Evolutionary conservation across 768 basidiomycete species (phyloP).

Genomic region (Boletus sp.): DNA sequence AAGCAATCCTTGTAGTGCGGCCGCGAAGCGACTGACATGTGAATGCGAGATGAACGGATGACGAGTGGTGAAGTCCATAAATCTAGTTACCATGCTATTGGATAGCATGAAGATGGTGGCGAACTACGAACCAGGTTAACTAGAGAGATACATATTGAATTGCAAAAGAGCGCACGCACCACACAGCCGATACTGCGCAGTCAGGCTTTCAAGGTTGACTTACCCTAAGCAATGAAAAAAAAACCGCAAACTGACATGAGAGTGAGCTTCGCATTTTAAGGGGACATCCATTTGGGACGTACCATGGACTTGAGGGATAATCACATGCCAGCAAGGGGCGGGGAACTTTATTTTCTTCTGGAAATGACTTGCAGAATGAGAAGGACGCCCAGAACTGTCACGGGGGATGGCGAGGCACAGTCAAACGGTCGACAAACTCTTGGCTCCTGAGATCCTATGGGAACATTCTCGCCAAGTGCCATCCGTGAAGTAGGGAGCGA

Average conservation of each 20-base stretch:
- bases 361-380: constrained; percentile 15
- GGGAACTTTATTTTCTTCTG: constrained; percentile 17
- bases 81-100: constrained; percentile 14
- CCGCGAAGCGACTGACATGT: constrained; percentile 3
- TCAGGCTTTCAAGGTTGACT: not conserved
- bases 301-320: constrained; percentile 33
- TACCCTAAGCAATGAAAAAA: constrained; percentile 30
- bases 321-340: constrained; percentile 29
- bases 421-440: constrained; percentile 18
- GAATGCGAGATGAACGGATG: constrained; percentile 18
- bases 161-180: constrained; percentile 18
- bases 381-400: constrained; percentile 20
- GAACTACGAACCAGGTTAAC: constrained; percentile 24
- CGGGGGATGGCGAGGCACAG: constrained; percentile 26
- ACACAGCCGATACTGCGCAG: not conserved
- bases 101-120: not conserved
- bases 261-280: constrained; percentile 1
- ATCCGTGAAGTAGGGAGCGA: not conserved
- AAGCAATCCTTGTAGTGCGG: constrained; percentile 8
- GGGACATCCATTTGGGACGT: not conserved
- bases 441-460: constrained; percentile 20
- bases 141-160: constrained; percentile 18
- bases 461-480: not conserved
- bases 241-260: constrained; percentile 28
- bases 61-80: constrained; percentile 18